Evolutionary conservation across 2,329 filamentous ascomycete genomes (phyloP).

Genomic region (Colletotrichum sp.): DNA sequence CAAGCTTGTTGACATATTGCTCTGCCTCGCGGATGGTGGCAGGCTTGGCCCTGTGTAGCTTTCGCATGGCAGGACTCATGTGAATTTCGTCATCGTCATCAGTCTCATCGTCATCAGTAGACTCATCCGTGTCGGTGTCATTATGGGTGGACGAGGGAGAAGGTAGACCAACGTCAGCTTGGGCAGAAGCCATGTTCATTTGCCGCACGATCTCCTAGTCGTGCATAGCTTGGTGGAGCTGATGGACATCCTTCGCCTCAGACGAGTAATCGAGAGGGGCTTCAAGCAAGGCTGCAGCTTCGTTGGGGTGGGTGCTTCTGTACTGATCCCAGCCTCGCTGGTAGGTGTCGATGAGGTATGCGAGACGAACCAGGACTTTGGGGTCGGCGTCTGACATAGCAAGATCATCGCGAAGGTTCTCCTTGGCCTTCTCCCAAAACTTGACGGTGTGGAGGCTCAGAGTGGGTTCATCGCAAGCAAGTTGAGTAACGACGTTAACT

Average conservation of each 20-base stretch:
- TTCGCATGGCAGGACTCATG: not conserved
- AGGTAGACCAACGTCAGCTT: not conserved
- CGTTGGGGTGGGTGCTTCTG: not conserved
- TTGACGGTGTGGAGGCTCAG: not conserved
- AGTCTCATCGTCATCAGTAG: not conserved
- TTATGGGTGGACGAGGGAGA: not conserved
- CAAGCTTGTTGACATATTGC: not conserved
- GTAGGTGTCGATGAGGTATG: not conserved
- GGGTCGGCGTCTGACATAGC: not conserved
- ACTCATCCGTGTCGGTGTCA: not conserved
- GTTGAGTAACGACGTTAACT: not conserved
- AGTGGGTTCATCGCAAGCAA: not conserved
- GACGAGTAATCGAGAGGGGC: not conserved
- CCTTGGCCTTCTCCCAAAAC: not conserved
- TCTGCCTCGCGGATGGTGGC: not conserved
- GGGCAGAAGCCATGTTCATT: not conserved
- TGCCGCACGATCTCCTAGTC: not conserved
- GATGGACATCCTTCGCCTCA: not conserved
- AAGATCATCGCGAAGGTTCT: not conserved
- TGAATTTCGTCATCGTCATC: not conserved
- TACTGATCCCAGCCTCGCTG: not conserved
- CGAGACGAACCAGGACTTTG: not conserved
- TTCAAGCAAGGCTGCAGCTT: not conserved
- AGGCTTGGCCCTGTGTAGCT: not conserved
- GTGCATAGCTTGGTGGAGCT: not conserved